These are phyloP conservation scores for Claviceps monticola DNA, from an alignment of 2,329 filamentous ascomycete genomes.

Conservation along the genomic window DNA sequence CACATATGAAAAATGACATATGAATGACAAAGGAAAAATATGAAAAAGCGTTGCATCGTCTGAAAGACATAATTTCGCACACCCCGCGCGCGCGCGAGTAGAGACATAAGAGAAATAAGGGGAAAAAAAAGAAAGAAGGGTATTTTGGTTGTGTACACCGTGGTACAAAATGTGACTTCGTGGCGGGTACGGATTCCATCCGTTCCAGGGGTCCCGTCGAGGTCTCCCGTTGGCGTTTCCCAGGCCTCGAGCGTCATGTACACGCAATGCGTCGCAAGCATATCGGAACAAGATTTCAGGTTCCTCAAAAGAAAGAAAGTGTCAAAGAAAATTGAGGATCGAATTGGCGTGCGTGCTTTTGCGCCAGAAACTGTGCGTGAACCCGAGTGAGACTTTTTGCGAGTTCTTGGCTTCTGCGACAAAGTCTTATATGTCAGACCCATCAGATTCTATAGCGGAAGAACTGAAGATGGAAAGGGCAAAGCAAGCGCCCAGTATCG, in stretches of 20 bases:
- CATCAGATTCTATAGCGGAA: background rate
- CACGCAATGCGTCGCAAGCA: slow-evolving; percentile 5
- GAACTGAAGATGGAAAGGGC: slow-evolving; percentile 10
- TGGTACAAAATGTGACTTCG: background rate
- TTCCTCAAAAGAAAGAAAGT: background rate
- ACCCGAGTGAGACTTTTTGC: background rate
- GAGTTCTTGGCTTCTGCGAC: background rate
- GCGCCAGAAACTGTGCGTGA: slow-evolving; percentile 4
- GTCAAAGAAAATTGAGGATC: background rate
- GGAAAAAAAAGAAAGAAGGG: background rate
- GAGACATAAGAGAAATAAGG: background rate
- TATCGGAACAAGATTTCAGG: background rate
- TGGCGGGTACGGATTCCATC: slow-evolving; percentile 1
- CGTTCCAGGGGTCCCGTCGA: background rate
- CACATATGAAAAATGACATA: slow-evolving; percentile 9
- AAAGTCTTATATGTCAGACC: background rate
- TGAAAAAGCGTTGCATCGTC: slow-evolving; percentile 10
- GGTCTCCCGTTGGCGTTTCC: background rate
- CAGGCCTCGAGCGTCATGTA: slow-evolving; percentile 5
- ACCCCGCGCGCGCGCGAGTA: background rate
- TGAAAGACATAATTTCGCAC: slow-evolving; percentile 13
- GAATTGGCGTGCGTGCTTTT: slow-evolving; percentile 5
- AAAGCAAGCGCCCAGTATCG: slow-evolving; percentile 8
- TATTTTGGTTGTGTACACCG: slow-evolving; percentile 5
- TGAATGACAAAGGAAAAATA: background rate